Evolutionary conservation across 2,329 filamentous ascomycete genomes (phyloP).

Genomic region (Didymella exigua): DNA sequence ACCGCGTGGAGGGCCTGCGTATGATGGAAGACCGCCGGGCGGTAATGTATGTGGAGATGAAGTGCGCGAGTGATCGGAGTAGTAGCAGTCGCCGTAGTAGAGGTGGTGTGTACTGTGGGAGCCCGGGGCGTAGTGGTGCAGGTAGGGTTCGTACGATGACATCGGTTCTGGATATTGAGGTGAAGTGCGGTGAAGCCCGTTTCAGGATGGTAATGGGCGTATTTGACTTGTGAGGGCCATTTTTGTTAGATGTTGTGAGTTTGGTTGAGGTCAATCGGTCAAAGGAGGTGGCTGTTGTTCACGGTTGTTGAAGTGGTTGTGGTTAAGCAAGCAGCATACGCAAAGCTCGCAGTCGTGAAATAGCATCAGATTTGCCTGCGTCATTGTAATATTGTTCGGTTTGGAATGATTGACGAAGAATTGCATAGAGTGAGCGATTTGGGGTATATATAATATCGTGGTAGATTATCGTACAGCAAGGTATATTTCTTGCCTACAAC

Average conservation of each 20-base stretch:
- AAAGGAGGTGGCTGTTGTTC: neutral
- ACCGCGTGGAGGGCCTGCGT: too few species aligned
- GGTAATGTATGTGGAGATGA: too few species aligned
- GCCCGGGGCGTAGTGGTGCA: too few species aligned
- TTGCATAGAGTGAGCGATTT: neutral
- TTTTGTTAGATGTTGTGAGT: neutral
- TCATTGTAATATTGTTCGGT: neutral
- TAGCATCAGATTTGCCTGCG: neutral
- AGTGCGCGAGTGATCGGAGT: too few species aligned
- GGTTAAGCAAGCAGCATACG: neutral
- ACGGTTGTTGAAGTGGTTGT: neutral
- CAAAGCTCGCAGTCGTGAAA: neutral
- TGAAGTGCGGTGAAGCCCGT: too few species aligned
- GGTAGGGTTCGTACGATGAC: too few species aligned
- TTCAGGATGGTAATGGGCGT: neutral
- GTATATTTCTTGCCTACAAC: constrained; percentile 19
- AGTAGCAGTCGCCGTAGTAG: too few species aligned
- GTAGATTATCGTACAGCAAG: constrained; percentile 4
- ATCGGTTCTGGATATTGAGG: too few species aligned
- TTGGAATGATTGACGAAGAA: neutral
- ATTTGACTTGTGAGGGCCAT: neutral
- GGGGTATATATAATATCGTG: neutral
- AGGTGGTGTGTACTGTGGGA: too few species aligned
- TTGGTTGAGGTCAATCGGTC: neutral
- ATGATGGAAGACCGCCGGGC: too few species aligned